Conservation (phyloP, 768 basidiomycete genomes). For the Pholiota conissans region DNA sequence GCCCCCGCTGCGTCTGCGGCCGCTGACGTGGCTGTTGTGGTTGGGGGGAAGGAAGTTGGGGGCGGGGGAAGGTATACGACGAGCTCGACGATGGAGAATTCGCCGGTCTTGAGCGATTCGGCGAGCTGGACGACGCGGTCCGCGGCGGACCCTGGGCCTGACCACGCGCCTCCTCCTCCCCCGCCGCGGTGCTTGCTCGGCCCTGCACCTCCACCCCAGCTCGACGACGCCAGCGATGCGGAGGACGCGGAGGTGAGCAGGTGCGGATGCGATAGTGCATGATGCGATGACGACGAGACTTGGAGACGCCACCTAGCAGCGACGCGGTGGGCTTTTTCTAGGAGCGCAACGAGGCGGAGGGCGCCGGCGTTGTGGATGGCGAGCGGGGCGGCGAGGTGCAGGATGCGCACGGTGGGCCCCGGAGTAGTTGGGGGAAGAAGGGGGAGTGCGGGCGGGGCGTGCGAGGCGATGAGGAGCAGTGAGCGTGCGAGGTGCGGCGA, state of each 20-base stretch:
- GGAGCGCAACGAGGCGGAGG: conserved; percentile 37
- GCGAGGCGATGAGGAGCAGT: conserved; percentile 42
- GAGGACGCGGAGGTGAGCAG: neutral
- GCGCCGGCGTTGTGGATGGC: conserved; percentile 36
- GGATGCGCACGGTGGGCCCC: conserved; percentile 28
- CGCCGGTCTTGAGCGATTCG: conserved; percentile 27
- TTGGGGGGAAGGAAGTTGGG: no score
- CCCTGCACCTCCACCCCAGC: neutral
- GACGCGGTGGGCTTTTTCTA: conserved; percentile 40
- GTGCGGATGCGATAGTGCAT: neutral
- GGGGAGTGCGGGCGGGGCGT: conserved; percentile 32
- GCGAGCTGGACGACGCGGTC: conserved; percentile 32
- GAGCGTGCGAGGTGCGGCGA: conserved; percentile 31
- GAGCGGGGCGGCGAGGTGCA: conserved; percentile 33
- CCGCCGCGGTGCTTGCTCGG: neutral
- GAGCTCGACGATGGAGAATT: conserved; percentile 30
- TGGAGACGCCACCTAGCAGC: conserved; percentile 27
- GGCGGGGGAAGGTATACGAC: conserved; percentile 7
- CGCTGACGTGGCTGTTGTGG: neutral
- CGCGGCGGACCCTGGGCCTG: neutral
- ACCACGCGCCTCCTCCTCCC: neutral
- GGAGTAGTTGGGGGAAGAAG: conserved; percentile 11
- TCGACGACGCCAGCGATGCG: neutral
- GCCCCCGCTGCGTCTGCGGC: neutral
- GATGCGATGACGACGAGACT: neutral